These are phyloP conservation scores for Pestalotiopsis sp. DNA, from an alignment of 2,329 filamentous ascomycete genomes.

Conservation along the genomic window DNA sequence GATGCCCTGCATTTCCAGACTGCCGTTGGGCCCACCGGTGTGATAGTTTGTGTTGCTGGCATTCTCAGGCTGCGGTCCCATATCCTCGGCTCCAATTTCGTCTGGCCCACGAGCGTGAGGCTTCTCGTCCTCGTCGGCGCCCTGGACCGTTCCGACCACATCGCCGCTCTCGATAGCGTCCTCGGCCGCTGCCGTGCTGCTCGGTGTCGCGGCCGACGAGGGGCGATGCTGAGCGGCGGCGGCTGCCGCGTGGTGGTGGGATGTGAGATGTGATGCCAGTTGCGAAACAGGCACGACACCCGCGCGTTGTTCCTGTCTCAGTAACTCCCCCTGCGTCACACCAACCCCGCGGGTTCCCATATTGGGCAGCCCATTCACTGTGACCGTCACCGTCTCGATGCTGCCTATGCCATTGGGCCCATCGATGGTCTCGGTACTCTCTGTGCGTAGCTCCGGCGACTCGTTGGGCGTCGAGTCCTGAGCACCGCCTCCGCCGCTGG, in stretches of 20 bases:
- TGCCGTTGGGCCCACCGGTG: slow-evolving; percentile 34
- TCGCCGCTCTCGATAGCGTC: slow-evolving; percentile 28
- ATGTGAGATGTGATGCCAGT: slow-evolving; percentile 44
- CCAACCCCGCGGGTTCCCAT: slow-evolving; percentile 52
- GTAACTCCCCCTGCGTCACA: slow-evolving; percentile 80
- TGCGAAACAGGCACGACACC: slow-evolving; percentile 75
- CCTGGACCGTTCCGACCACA: slow-evolving; percentile 32
- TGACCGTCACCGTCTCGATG: slow-evolving; percentile 80
- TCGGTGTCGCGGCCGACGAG: slow-evolving; percentile 1
- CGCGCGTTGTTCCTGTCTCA: slow-evolving; percentile 84
- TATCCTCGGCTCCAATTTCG: slow-evolving; percentile 83
- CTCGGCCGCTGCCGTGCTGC: slow-evolving; percentile 16
- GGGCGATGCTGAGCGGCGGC: not conserved
- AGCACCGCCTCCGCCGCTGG: slow-evolving; percentile 24
- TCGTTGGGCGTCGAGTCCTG: slow-evolving; percentile 48
- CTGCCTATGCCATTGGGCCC: slow-evolving; percentile 78
- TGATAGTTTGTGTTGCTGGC: slow-evolving; percentile 39
- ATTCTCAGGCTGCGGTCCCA: slow-evolving; percentile 66
- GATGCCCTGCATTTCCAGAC: slow-evolving; percentile 55
- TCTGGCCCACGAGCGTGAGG: slow-evolving; percentile 86
- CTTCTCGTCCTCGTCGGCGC: slow-evolving; percentile 60
- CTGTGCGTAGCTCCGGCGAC: slow-evolving; percentile 63
- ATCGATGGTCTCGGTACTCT: slow-evolving; percentile 79
- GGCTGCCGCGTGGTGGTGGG: slow-evolving; percentile 15
- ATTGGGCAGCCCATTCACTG: slow-evolving; percentile 68